Conservation (phyloP, 345 rosid species). For the Euclidium syriacum region DNA sequence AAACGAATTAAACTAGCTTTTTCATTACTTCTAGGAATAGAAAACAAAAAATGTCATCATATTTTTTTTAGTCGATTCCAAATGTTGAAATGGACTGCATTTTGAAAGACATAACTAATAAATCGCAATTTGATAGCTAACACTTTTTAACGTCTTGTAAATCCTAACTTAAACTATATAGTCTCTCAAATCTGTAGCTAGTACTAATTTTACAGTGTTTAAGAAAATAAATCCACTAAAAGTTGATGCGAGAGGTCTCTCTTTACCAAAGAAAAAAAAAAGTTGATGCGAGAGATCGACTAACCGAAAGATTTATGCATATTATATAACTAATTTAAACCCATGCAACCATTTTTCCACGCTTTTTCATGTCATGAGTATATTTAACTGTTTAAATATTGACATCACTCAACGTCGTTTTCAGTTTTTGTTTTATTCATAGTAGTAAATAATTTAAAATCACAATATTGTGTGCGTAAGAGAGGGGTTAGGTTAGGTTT, state of each 20-base stretch:
- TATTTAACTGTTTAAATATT: neutral
- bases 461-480: neutral
- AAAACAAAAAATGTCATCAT: too few species aligned
- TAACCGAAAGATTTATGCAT: constrained; percentile 3
- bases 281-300: neutral
- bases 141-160: too few species aligned
- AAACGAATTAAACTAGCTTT: too few species aligned
- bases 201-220: neutral
- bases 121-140: too few species aligned
- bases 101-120: too few species aligned
- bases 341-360: constrained; percentile 13
- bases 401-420: constrained; percentile 3
- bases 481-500: constrained; percentile 5
- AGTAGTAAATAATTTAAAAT: neutral
- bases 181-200: neutral
- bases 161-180: too few species aligned
- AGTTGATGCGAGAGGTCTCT: neutral
- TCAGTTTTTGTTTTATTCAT: constrained; percentile 3
- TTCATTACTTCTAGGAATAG: too few species aligned
- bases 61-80: too few species aligned
- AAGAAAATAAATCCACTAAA: constrained; percentile 4
- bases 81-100: too few species aligned
- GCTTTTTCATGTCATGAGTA: neutral
- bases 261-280: neutral
- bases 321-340: neutral